Evolutionary conservation across 768 basidiomycete genomes (phyloP).

Genomic region (Cubamyces lactineus): DNA sequence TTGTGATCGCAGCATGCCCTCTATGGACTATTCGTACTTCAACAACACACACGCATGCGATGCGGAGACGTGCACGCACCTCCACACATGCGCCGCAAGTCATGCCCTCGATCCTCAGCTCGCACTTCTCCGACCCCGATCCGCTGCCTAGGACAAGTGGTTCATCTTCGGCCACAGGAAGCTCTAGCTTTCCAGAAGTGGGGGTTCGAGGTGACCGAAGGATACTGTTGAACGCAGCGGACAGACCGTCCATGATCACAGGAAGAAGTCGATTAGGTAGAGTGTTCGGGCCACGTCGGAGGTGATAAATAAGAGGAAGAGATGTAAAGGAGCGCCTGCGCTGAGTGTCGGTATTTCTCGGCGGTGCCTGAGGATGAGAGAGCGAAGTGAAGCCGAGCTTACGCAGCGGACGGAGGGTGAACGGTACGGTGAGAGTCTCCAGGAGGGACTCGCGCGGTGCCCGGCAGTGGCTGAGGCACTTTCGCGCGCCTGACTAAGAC

Average conservation of each 20-base stretch:
- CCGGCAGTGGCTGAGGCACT: conserved; percentile 15
- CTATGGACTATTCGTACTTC: conserved; percentile 62
- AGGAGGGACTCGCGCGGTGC: conserved; percentile 4
- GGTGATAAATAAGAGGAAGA: conserved; percentile 18
- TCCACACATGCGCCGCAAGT: conserved; percentile 89
- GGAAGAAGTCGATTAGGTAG: conserved; percentile 8
- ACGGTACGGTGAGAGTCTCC: background rate
- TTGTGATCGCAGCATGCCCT: conserved; percentile 79
- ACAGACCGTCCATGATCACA: conserved; percentile 21
- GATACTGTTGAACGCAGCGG: conserved; percentile 20
- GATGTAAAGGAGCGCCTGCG: conserved; percentile 25
- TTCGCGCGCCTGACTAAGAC: background rate
- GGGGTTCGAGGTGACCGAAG: conserved; percentile 14
- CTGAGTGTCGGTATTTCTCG: conserved; percentile 16
- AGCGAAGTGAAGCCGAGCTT: conserved; percentile 15
- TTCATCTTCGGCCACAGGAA: conserved; percentile 33
- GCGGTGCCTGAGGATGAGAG: conserved; percentile 3
- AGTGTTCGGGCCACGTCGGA: background rate
- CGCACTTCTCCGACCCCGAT: conserved; percentile 56
- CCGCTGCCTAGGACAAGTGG: conserved; percentile 33
- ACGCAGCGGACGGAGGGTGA: conserved; percentile 4
- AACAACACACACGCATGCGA: background rate
- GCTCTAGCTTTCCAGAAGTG: conserved; percentile 34
- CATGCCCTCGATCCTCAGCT: conserved; percentile 87
- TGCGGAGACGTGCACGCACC: conserved; percentile 47